A percentile compares a stretch with the other conserved stretches of the same genome.
These are phyloP conservation scores for Plasmodium yoelii DNA, from an alignment of 169 alveolate species.

Conservation along the genomic window DNA sequence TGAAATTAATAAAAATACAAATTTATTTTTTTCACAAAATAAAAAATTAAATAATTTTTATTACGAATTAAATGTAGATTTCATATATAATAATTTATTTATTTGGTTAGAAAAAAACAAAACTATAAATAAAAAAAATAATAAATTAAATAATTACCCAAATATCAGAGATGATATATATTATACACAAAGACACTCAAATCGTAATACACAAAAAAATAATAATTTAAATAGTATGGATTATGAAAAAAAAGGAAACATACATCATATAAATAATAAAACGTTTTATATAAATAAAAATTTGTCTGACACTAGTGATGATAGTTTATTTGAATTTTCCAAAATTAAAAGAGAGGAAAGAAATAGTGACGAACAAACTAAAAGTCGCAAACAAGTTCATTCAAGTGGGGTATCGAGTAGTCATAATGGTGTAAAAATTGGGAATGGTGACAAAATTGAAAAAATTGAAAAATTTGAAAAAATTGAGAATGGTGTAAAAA, in stretches of 20 bases:
- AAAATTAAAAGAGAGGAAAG: too few relatives aligned
- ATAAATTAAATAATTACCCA: background rate
- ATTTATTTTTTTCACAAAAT: too few relatives aligned
- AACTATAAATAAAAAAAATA: background rate
- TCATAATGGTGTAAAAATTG: too few relatives aligned
- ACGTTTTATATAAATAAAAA: slow-evolving; percentile 38
- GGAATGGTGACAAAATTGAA: too few relatives aligned
- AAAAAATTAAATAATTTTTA: background rate
- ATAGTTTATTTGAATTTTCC: background rate
- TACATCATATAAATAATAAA: slow-evolving; percentile 14
- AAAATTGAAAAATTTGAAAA: too few relatives aligned
- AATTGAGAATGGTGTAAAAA: too few relatives aligned
- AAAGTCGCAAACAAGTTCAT: too few relatives aligned
- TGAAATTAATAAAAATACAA: background rate
- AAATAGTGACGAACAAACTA: too few relatives aligned
- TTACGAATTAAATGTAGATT: slow-evolving; percentile 31
- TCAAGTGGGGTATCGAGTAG: too few relatives aligned
- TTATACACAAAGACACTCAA: too few relatives aligned
- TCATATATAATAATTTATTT: slow-evolving; percentile 38
- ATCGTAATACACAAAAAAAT: background rate
- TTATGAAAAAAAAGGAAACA: slow-evolving; percentile 13
- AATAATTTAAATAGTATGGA: background rate
- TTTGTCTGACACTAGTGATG: slow-evolving; percentile 27
- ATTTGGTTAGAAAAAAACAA: background rate
- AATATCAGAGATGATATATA: too few relatives aligned